Evolutionary conservation across 225 moss, liverwort and hornwort genomes (phyloP), one percentile per base, ranked within the genome.

Genomic region (Bryoerythrophyllum caledonicum): DNA sequence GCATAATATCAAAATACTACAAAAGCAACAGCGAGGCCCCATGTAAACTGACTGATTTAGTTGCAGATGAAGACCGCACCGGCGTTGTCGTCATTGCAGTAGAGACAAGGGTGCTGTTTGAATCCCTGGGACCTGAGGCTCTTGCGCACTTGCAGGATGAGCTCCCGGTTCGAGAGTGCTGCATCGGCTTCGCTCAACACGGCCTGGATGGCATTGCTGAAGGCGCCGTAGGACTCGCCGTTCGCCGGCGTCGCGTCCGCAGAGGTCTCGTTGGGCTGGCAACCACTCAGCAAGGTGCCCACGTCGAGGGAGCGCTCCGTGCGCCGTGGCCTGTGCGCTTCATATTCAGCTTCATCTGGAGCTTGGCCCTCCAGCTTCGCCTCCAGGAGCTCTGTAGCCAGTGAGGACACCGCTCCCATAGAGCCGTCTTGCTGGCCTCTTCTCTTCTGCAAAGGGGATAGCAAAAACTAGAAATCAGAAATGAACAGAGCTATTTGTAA

Each of bases 91-190:
- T 94, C 88, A 67, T 72, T 80, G 48, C 84, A 91, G 68, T 88
- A 96, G 30, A 94, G 87, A 57, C 94, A 96, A 6, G 96, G 96
- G 66, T 92, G 92, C 71, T 96, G 96, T 25, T 84, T 67, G 65
- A 90, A 91, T 15, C 91, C 90, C 70, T 86, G 81, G 60, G 90
- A 78, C n/a, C n/a, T n/a, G n/a, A n/a, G n/a, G n/a, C n/a, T n/a
- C n/a, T n/a, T n/a, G n/a, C n/a, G n/a, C n/a, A n/a, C n/a, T n/a
- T 74, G 71, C 20, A 76, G 74, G 44, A 90, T 83, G 48, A 96
- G 81, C 9, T 96, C 83, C 16, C 79, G 75, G 61, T 96, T 87
- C n/a, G 83, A 78, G 2, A 91, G 70, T 6, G 86, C 25, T n/a
- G n/a, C n/a, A n/a, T n/a, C n/a, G n/a, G n/a, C n/a, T n/a, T 84